These are phyloP conservation scores for Epithemia pelagica DNA, from an alignment of 108 stramenopile genomes.

Conservation along the genomic window DNA sequence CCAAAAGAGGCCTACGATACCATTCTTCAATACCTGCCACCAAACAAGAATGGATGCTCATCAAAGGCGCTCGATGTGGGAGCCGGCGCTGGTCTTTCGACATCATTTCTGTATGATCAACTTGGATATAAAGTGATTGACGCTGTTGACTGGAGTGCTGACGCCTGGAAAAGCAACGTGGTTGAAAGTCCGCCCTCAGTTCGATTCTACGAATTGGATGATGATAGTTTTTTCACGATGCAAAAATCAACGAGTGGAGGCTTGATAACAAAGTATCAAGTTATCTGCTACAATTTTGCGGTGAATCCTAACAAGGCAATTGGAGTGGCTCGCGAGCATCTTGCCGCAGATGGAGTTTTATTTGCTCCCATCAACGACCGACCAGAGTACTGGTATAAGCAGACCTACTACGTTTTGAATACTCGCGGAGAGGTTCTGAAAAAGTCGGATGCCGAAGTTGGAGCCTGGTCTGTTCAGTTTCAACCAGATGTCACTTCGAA, in stretches of 20 bases:
- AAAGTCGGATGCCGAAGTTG: constrained; percentile 54
- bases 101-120: constrained; percentile 56
- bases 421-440: constrained; percentile 42
- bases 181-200: constrained; percentile 53
- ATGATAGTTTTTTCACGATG: constrained; percentile 58
- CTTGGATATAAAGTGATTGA: constrained; percentile 65
- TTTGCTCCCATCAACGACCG: constrained; percentile 74
- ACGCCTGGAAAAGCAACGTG: constrained; percentile 69
- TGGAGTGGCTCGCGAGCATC: constrained; percentile 40
- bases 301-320: constrained; percentile 70
- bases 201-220: constrained; percentile 66
- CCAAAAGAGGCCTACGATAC: constrained; percentile 81
- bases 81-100: constrained; percentile 80
- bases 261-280: constrained; percentile 30
- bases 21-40: constrained; percentile 14
- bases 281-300: constrained; percentile 80
- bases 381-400: constrained; percentile 82
- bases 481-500: constrained; percentile 85
- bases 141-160: constrained; percentile 78
- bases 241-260: constrained; percentile 5
- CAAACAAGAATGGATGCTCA: constrained; percentile 2
- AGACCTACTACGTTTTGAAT: constrained; percentile 58
- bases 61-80: constrained; percentile 56
- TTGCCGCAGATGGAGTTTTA: constrained; percentile 51
- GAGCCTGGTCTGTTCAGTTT: constrained; percentile 86